Evolutionary conservation across 2,329 filamentous ascomycete genomes (phyloP).

Genomic region (Aspergillus floridensis): DNA sequence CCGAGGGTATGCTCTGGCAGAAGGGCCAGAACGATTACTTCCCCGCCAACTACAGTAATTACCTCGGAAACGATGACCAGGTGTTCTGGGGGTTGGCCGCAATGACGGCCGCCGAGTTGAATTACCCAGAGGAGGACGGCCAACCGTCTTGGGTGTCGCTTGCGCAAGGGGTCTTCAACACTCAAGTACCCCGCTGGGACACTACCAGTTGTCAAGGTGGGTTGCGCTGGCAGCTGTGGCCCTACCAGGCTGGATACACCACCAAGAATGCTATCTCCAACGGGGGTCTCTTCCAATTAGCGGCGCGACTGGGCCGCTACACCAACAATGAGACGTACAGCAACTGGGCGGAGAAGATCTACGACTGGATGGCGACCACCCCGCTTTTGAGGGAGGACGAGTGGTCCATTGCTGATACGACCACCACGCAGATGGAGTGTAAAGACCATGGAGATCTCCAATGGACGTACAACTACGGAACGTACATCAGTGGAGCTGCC

Average conservation of each 20-base stretch:
- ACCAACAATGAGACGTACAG: slow-evolving; percentile 77
- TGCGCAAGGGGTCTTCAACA: slow-evolving; percentile 76
- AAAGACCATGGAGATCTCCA: slow-evolving; percentile 52
- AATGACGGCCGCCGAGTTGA: slow-evolving; percentile 73
- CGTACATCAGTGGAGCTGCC: slow-evolving; percentile 56
- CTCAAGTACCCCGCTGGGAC: slow-evolving; percentile 72
- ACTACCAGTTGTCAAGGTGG: slow-evolving; percentile 66
- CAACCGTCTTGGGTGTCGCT: slow-evolving; percentile 74
- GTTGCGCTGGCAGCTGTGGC: slow-evolving; percentile 81
- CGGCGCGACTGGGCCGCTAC: slow-evolving; percentile 69
- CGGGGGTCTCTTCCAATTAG: slow-evolving; percentile 57
- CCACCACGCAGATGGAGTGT: slow-evolving; percentile 51
- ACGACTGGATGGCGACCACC: slow-evolving; percentile 56
- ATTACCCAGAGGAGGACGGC: slow-evolving; percentile 66
- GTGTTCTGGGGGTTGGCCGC: slow-evolving; percentile 84
- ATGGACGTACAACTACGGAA: slow-evolving; percentile 59
- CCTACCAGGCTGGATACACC: slow-evolving; percentile 66
- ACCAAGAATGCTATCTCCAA: slow-evolving; percentile 61
- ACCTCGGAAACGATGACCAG: slow-evolving; percentile 56
- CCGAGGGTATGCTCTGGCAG: slow-evolving; percentile 70
- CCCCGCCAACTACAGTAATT: slow-evolving; percentile 56
- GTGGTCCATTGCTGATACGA: slow-evolving; percentile 57
- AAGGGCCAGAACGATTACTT: slow-evolving; percentile 75
- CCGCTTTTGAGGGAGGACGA: slow-evolving; percentile 51
- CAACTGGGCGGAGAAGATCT: slow-evolving; percentile 70